Evolutionary conservation across 768 basidiomycete species (phyloP), one percentile per base, ranked within the genome.

Genomic region (Tylopilus rubrobrunneus): DNA sequence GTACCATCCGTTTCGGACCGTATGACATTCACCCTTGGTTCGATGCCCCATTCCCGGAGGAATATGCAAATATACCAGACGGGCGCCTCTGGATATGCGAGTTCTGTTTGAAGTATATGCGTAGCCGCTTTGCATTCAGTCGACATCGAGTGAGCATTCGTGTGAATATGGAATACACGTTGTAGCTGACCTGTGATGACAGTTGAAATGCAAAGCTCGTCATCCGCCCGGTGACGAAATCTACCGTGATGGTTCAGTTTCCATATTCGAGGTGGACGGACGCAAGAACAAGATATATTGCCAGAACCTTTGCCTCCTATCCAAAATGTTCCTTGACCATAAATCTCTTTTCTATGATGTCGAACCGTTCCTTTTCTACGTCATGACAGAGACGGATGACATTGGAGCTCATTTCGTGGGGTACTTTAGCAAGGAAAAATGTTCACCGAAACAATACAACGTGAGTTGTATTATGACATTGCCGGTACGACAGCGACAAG

Each of bases 201-300:
- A 97, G 94, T 80, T 90, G 70, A 98, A 98, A 74, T 99, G 97
- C 76, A 95, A 94, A 70, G 80, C 84, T 46, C 79, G 92, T 55
- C 91, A 96, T 78, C 97, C 97, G 7, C 97, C 96, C 15, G 97
- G 97, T 9, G 96, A 98, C 68, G 97, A 98, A 71, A 98, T 99
- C 39, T 98, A 99, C 69, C 80, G 95, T 39, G 96, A 98, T 69
- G 87, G 86, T 23, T 68, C 67, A 29, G 76, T 98, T 41, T 95
- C 93, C 6, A 87, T 99, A 56, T 99, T 96, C 65, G 97, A 99
- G 69, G 95, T 99, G 28, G 97, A 98, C 69, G 97, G 97, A 43
- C 83, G 97, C 62, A 92, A 93, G 75, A 98, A 96, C 78, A 99
- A 98, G 90, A 98, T 98, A 65, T 99, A 98, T 70, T 98, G 97